Evolutionary conservation across 1,284 basidiomycete species (phyloP), one percentile per base, ranked within the genome.

Genomic region (Leccinum pallidistipes): DNA sequence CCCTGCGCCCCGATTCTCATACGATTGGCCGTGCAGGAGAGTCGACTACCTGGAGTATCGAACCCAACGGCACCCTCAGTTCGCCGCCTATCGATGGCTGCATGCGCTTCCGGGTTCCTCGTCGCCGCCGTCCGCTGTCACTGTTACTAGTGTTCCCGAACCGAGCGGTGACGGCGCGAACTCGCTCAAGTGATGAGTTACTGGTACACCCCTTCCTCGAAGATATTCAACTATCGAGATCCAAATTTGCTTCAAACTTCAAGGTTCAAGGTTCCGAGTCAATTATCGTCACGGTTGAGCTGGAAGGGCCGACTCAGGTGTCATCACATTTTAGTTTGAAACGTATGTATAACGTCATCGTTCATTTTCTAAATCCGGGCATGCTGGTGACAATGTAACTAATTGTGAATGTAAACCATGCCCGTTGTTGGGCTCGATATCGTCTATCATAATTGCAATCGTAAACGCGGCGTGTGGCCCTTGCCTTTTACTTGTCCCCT

Each of bases 1-100:
- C 9, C 67, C 67, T 65, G 29, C 18, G 53, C 40, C 36, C 43
- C 29, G 68, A 61, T 71, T 61, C 68, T 55, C 52, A 32, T 6
- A 29, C 24, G 60, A 58, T 59, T 58, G 43, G 55, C 58, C 29
- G 34, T 53, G 49, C 27, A 34, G 53, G 53, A 27, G n/a, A 10
- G 24, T 9, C 21, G 9, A 51, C 52, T 56, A 14, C 34, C 43
- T 36, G 43, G 32, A 7, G 9, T 5, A 18, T 24, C 10, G 11
- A 31, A 32, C 10, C 21, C 50, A 49, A 49, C 12, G 12, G 31
- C 5, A 18, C 12, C 27, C 34, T 16, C 16, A 31, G 16, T 27
- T 57, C 34, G 54, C 47, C 34, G 12, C 11, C 29, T 36, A 58
- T 55, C 24, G n/a, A 29, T 24, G 10, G 34, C 8, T 38, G 24